These are phyloP conservation scores for Pleodorina starrii DNA, from an alignment of 139 green algal species.

Conservation along the genomic window DNA sequence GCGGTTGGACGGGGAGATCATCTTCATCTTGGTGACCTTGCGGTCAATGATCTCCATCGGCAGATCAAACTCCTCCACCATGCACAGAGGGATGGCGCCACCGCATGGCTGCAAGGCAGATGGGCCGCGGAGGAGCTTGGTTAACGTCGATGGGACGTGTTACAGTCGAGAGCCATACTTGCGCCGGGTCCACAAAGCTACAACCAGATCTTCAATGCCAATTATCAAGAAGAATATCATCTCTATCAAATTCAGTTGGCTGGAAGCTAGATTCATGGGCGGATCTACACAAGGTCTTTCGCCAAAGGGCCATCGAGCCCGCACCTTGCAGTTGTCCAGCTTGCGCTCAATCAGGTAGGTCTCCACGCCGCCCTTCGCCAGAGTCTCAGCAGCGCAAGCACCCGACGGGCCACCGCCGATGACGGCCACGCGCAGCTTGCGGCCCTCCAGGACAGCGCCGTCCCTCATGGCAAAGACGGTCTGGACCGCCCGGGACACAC, in stretches of 20 bases:
- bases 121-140: background rate
- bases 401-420: constrained; percentile 96
- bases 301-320: background rate
- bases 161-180: background rate
- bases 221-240: background rate
- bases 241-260: background rate
- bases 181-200: background rate
- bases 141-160: constrained; percentile 34
- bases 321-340: constrained; percentile 98
- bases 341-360: constrained; percentile 98
- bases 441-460: constrained; percentile 79
- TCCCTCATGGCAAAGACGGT: constrained; percentile 74
- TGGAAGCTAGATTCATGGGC: background rate
- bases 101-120: constrained; percentile 87
- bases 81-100: constrained; percentile 98
- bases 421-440: constrained; percentile 92
- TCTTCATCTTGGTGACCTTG: constrained; percentile 99
- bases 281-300: background rate
- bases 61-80: constrained; percentile 99
- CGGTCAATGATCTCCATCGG: constrained; percentile 96
- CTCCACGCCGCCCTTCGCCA: constrained; percentile 95
- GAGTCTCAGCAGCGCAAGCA: constrained; percentile 95
- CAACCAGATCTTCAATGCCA: constrained; percentile 9
- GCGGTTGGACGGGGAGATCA: constrained; percentile 99
- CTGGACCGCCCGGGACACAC: constrained; percentile 45